Evolutionary conservation across 768 basidiomycete genomes (phyloP).

Genomic region (Amyloporia xantha): DNA sequence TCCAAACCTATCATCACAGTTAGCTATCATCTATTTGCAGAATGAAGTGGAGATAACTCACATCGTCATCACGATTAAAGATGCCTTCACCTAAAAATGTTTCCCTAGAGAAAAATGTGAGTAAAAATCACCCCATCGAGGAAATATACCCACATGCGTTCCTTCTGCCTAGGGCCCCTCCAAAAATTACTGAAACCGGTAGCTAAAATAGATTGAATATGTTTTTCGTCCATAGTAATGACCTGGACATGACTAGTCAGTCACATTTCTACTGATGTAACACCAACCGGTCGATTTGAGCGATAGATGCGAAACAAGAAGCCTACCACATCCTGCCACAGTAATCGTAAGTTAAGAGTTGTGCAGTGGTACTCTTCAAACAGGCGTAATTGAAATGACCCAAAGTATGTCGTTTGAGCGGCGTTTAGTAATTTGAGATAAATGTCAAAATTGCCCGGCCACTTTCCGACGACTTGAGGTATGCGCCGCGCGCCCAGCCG

Average conservation of each 20-base stretch:
- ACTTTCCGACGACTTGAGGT: conserved; percentile 56
- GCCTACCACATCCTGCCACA: conserved; percentile 66
- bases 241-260: conserved; percentile 36
- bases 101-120: conserved; percentile 23
- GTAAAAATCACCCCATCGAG: neutral
- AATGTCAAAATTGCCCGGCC: conserved; percentile 76
- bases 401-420: conserved; percentile 53
- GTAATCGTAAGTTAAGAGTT: conserved; percentile 59
- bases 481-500: conserved; percentile 46
- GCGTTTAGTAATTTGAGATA: conserved; percentile 49
- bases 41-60: conserved; percentile 21
- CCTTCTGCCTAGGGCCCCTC: conserved; percentile 57
- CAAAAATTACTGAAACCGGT: conserved; percentile 65
- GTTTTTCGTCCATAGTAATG: conserved; percentile 69
- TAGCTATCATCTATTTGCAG: conserved; percentile 2
- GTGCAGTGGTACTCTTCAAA: conserved; percentile 67
- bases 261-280: conserved; percentile 1
- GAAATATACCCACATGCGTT: conserved; percentile 46
- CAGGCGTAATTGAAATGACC: conserved; percentile 56
- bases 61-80: conserved; percentile 72
- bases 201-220: conserved; percentile 55
- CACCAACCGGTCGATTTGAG: neutral
- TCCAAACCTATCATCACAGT: conserved; percentile 45
- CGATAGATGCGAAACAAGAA: too few relatives aligned
- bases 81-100: conserved; percentile 69